Base-by-base conservation (phyloP, 2,329 filamentous ascomycete genomes). In the Nigrospora osmanthi region DNA sequence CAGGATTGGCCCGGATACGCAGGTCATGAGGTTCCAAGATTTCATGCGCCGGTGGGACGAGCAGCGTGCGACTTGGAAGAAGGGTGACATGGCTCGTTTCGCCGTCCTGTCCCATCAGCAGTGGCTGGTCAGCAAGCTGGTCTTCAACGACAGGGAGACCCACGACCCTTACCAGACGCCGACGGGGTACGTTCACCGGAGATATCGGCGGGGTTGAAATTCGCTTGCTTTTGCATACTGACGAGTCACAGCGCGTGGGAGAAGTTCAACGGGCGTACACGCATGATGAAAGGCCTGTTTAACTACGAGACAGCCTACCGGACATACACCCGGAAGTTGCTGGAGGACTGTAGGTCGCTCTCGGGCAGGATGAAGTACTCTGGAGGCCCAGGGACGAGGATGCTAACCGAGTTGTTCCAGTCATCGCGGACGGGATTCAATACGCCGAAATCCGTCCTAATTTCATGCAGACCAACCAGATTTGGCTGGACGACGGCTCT, bases 81-180 rank as follows among this genome's bases (percentile, higher is more conserved):
- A 66, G 45, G 52, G 63, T 16, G 31, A 57, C 35, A 40, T 47
- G 1, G 53, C 52, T 9, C 48, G 54, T 3, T 56, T 59, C 17
- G 57, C 63, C 7, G 67, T 71, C 47, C 47, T 48, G 43, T 44
- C 47, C 34, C 59, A 54, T 28, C 55, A 58, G 43, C 54, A 65
- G 12, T 87, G 82, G 81, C 66, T 87, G 11, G 63, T 68, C 35
- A 64, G 65, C 12, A 87, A 87, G 61, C 73, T 87, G 49, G 67
- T 80, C 1, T 81, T 87, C 38, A 65, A 72, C 32, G 74, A 79
- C 49, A 65, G 76, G 6, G 81, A 87, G 56, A 72, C 79, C 0
- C 74, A 85, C 53, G 65, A 70, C 30, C 54, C 63, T 35, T 57
- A 67, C 2, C 74, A 78, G 49, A 76, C 73, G 7, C 61, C 67